These are phyloP conservation scores for Trypanosomatidae sp. DNA, from an alignment of 208 protist species.

Conservation along the genomic window DNA sequence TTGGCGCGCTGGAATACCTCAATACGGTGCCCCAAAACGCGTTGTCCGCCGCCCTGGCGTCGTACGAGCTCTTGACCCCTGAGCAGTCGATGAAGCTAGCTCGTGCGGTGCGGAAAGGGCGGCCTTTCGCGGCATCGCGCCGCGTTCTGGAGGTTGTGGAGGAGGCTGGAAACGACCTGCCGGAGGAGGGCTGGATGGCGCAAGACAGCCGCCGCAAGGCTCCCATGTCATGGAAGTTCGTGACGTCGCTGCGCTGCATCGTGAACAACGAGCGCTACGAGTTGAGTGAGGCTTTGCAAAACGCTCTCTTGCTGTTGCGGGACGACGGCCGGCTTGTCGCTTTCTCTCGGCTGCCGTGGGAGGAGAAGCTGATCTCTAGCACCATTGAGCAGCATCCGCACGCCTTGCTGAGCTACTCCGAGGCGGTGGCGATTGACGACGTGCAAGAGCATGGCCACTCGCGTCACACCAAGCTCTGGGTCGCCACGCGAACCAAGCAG, in stretches of 20 bases:
- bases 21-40: conserved; percentile 79
- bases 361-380: conserved; percentile 81
- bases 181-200: conserved; percentile 72
- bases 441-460: conserved; percentile 64
- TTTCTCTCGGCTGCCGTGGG: conserved; percentile 73
- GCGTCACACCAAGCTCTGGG: conserved; percentile 88
- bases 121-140: conserved; percentile 61
- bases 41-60: conserved; percentile 42
- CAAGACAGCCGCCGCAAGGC: conserved; percentile 64
- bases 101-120: conserved; percentile 54
- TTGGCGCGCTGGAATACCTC: conserved; percentile 73
- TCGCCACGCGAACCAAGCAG: conserved; percentile 45
- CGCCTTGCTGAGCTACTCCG: conserved; percentile 74
- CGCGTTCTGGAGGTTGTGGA: conserved; percentile 59
- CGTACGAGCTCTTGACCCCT: conserved; percentile 65
- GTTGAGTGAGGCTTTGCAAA: conserved; percentile 59
- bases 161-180: conserved; percentile 54
- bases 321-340: conserved; percentile 74
- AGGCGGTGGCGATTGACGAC: conserved; percentile 57
- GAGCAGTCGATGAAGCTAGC: conserved; percentile 85
- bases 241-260: conserved; percentile 78
- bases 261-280: conserved; percentile 84
- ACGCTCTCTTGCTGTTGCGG: conserved; percentile 71
- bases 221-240: conserved; percentile 86
- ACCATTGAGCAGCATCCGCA: conserved; percentile 71